phyloP scores from a whole-genome alignment of 352 stramenopile genomes.

The Pythium vanterpoolii region DNA sequence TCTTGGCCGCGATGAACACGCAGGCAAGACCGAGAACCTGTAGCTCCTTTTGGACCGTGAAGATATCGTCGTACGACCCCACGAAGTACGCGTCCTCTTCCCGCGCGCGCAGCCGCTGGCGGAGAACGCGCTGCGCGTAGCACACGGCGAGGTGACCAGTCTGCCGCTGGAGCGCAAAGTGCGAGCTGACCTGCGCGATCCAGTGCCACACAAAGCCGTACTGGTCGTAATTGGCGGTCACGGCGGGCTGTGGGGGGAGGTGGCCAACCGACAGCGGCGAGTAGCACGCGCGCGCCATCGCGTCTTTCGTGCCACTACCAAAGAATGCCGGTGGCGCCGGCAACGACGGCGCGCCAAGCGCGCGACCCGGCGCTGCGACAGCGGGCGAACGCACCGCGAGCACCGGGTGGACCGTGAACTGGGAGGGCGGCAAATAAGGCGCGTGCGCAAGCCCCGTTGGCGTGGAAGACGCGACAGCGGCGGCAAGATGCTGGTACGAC shows the following conservation, averaged over 20 bases:
- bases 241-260: slow-evolving; percentile 24
- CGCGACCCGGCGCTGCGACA: neutral
- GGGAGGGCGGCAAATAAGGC: neutral
- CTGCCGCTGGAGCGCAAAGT: slow-evolving; percentile 79
- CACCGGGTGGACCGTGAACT: slow-evolving; percentile 7
- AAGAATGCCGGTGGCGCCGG: neutral
- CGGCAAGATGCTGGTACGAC: slow-evolving; percentile 66
- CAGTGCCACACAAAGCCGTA: slow-evolving; percentile 78
- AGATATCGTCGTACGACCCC: slow-evolving; percentile 46
- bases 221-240: slow-evolving; percentile 50
- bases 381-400: neutral
- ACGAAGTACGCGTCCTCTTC: slow-evolving; percentile 36
- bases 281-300: slow-evolving; percentile 18
- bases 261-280: slow-evolving; percentile 58
- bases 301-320: slow-evolving; percentile 4
- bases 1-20: slow-evolving; percentile 85
- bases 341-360: neutral
- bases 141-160: slow-evolving; percentile 73
- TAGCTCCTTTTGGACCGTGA: slow-evolving; percentile 52
- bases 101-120: slow-evolving; percentile 38
- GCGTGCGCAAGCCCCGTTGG: slow-evolving; percentile 1
- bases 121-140: slow-evolving; percentile 72
- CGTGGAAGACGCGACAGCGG: slow-evolving; percentile 17
- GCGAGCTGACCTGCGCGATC: slow-evolving; percentile 55
- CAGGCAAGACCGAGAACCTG: slow-evolving; percentile 54